phyloP scores from a whole-genome alignment of 306 rosid species.

The Prunus kanzakura region DNA sequence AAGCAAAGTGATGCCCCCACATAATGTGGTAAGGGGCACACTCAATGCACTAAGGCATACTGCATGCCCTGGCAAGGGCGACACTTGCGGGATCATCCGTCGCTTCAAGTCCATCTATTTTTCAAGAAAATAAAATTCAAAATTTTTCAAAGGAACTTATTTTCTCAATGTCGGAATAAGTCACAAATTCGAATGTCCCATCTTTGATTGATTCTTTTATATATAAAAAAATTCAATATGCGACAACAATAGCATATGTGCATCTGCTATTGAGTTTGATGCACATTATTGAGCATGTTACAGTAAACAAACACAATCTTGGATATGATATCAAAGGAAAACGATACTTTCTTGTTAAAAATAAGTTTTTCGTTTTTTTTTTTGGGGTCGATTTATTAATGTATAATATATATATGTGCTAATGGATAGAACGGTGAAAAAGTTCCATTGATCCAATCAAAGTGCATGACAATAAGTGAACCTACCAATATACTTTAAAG shows the following conservation, averaged over 20 bases:
- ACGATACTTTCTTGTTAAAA: neutral
- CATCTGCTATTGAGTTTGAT: neutral
- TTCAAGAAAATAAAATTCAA: neutral
- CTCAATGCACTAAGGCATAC: too few species aligned
- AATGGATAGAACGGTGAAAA: neutral
- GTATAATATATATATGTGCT: neutral
- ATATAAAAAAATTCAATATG: neutral
- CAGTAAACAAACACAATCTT: neutral
- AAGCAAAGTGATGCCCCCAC: slow-evolving; percentile 6
- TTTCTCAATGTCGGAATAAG: too few species aligned
- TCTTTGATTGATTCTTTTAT: too few species aligned
- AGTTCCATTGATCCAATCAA: neutral
- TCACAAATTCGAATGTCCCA: too few species aligned
- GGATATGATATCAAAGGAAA: neutral
- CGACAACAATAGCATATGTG: neutral
- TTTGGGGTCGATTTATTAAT: neutral
- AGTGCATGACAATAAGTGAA: slow-evolving; percentile 3
- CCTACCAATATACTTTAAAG: slow-evolving; percentile 8
- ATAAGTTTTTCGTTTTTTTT: neutral
- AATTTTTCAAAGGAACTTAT: too few species aligned
- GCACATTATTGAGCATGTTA: neutral
- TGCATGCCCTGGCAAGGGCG: neutral
- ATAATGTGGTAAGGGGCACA: neutral
- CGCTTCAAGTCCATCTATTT: neutral
- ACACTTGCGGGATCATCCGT: neutral